Base-by-base conservation (phyloP, 2,329 filamentous ascomycete genomes). In the Ophiosphaerella herpotricha region DNA sequence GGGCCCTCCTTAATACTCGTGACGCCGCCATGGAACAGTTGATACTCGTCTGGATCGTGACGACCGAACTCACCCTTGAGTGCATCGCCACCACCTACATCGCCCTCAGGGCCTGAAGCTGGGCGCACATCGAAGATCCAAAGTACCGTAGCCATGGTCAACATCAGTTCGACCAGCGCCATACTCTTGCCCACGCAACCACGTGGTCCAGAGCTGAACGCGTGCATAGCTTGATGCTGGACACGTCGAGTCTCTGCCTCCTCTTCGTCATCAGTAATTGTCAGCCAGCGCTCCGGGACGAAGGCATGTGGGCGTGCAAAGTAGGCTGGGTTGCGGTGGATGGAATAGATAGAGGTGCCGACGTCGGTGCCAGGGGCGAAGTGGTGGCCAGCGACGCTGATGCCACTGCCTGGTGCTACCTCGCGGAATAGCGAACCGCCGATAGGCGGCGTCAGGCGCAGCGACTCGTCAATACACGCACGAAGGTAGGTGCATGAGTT, bases 171-270 rank as follows among this genome's bases (percentile, higher is more conserved):
- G 35, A 81, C 76, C 55, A 87, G 85, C 2, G 85, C 85, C 36
- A 88, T 71, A 0, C 80, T 78, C 77, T 88, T 89, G 1, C 86
- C 87, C 40, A 89, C 86, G 63, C 87, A 90, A 1, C 84, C 84
- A 9, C 86, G 75, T 0, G 85, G 82, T 0, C 87, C 87, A 53
- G 88, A 74, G 24, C 80, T 84, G 60, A 90, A 90, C 2, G 89
- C 86, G 53, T 85, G 26, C 26, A 29, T 29, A 29, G 26, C 26
- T 88, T 70, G 88, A 91, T 4, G 50, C 46, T 12, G 48, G 31
- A n/a, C 53, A 43, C 38, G 35, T 31, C 26, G 26, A 8, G 26
- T 29, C 26, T 29, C 26, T 29, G 26, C 26, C 26, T 29, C 26
- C 26, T 29, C 26, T 13, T 45, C 29, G 3, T 41, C 42, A 5